These are phyloP conservation scores for Tricholoma sp. DNA, from an alignment of 768 basidiomycete genomes.

Conservation along the genomic window DNA sequence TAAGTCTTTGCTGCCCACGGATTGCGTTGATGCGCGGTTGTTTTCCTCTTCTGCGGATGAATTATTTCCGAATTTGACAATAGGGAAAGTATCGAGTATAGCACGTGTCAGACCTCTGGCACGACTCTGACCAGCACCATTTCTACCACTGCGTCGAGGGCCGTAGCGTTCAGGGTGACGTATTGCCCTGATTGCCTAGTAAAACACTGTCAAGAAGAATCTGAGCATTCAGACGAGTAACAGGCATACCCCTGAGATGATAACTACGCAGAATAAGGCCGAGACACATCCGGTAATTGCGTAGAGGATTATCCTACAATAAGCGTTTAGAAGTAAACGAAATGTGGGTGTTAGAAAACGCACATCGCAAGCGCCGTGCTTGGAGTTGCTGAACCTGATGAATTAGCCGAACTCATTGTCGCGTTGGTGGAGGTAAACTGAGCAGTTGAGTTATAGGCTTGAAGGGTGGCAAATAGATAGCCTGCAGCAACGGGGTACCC, in stretches of 20 bases:
- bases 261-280: slow-evolving; percentile 77
- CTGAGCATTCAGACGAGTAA: neutral
- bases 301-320: slow-evolving; percentile 72
- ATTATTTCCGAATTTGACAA: slow-evolving; percentile 72
- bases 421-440: slow-evolving; percentile 19
- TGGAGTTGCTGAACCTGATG: slow-evolving; percentile 8
- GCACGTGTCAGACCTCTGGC: slow-evolving; percentile 87
- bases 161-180: slow-evolving; percentile 92
- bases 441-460: slow-evolving; percentile 56
- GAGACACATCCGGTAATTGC: slow-evolving; percentile 88
- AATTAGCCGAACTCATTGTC: slow-evolving; percentile 12
- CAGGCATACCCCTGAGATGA: slow-evolving; percentile 70
- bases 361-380: slow-evolving; percentile 78
- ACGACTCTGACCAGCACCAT: slow-evolving; percentile 52
- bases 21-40: neutral
- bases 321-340: neutral
- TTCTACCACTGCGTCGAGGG: slow-evolving; percentile 47
- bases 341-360: slow-evolving; percentile 11
- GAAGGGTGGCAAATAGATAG: slow-evolving; percentile 69
- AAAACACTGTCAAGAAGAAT: slow-evolving; percentile 6
- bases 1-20: slow-evolving; percentile 17
- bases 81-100: slow-evolving; percentile 92
- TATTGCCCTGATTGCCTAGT: slow-evolving; percentile 72
- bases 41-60: slow-evolving; percentile 7
- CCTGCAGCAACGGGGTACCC: slow-evolving; percentile 43